phyloP scores from a whole-genome alignment of 371 early-diverging fungal genomes.

The Syncephalastrum monosporum region DNA sequence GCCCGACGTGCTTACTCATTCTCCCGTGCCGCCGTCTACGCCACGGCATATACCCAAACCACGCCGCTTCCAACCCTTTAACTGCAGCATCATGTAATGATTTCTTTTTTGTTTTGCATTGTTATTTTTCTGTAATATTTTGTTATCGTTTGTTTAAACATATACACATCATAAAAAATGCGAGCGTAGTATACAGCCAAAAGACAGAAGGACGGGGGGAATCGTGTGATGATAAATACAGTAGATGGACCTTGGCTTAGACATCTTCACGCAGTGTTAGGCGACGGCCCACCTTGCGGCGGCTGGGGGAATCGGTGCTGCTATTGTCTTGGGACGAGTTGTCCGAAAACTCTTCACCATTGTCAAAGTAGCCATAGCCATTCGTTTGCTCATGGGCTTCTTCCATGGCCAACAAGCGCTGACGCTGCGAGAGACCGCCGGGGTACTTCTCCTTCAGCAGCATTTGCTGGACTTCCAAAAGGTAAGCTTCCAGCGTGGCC shows the following conservation, averaged over 20 bases:
- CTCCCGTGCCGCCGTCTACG: too few species aligned
- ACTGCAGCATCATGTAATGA: too few species aligned
- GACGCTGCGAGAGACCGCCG: conserved; percentile 42
- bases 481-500: conserved; percentile 40
- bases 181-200: not conserved
- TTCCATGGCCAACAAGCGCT: conserved; percentile 41
- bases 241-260: too few species aligned
- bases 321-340: conserved; percentile 12
- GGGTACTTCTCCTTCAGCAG: conserved; percentile 49
- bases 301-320: conserved; percentile 11
- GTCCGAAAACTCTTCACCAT: conserved; percentile 28
- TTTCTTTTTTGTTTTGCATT: too few species aligned
- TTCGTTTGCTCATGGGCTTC: conserved; percentile 31
- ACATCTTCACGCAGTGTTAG: conserved; percentile 25
- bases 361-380: conserved; percentile 58
- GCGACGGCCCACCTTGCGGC: conserved; percentile 41
- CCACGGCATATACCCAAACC: too few species aligned
- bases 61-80: too few species aligned
- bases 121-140: too few species aligned
- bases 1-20: not conserved
- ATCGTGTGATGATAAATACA: not conserved
- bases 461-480: conserved; percentile 42
- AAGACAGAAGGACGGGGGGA: not conserved
- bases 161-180: too few species aligned
- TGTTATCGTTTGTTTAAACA: too few species aligned